Conservation (phyloP, 768 basidiomycete species). For the Nidularia sp. region DNA sequence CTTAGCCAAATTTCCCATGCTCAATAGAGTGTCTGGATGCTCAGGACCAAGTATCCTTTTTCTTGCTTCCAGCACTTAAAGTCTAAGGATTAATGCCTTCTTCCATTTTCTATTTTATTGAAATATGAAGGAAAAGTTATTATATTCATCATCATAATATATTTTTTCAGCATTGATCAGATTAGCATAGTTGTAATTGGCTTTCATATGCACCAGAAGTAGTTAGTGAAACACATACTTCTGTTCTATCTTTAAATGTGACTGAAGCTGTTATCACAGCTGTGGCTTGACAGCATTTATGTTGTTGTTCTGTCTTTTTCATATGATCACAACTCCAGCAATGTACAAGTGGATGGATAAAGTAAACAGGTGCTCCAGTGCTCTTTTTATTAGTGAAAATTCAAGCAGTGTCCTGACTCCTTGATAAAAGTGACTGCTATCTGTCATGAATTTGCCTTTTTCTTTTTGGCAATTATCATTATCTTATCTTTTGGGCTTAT, state of each 20-base stretch:
- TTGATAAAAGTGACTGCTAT: not conserved
- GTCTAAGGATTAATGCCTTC: not conserved
- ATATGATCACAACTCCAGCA: not conserved
- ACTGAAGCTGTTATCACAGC: not conserved
- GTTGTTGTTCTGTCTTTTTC: not conserved
- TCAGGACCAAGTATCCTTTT: no score
- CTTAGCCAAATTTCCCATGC: no score
- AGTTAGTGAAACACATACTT: not conserved
- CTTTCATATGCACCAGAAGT: not conserved
- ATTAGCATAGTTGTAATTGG: not conserved
- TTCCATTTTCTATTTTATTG: not conserved
- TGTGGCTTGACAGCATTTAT: not conserved
- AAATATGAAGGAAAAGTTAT: slow-evolving; percentile 6
- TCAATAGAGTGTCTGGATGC: no score
- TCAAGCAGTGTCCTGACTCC: not conserved
- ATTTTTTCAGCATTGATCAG: not conserved
- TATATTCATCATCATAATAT: slow-evolving; percentile 1
- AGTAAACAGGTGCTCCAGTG: not conserved
- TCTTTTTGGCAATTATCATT: no score
- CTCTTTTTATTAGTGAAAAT: not conserved
- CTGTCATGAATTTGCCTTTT: not conserved
- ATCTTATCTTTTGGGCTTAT: no score
- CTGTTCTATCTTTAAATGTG: not conserved
- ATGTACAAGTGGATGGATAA: not conserved
- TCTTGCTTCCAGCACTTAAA: no score